Conservation (phyloP, 257 asterid genomes). For the Plantago ovata region DNA sequence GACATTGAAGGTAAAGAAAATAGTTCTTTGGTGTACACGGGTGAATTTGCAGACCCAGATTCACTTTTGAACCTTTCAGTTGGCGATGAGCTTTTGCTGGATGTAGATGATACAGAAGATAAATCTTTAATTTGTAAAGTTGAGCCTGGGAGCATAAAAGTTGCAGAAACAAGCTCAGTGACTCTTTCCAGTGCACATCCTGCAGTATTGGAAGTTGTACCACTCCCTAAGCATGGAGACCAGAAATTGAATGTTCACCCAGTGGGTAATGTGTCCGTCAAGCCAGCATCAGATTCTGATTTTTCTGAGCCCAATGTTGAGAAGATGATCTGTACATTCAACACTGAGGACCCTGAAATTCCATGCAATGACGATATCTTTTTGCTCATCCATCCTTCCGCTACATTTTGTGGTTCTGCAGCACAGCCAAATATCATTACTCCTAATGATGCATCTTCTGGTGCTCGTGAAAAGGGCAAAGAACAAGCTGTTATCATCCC, state of each 20-base stretch:
- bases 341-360: slow-evolving; percentile 88
- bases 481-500: slow-evolving; percentile 36
- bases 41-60: slow-evolving; percentile 73
- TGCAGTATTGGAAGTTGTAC: slow-evolving; percentile 28
- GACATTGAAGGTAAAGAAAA: slow-evolving; percentile 34
- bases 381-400: slow-evolving; percentile 88
- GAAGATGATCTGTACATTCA: slow-evolving; percentile 52
- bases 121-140: slow-evolving; percentile 32
- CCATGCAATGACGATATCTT: slow-evolving; percentile 99
- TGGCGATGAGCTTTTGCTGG: slow-evolving; percentile 62
- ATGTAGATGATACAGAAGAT: slow-evolving; percentile 42
- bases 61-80: slow-evolving; percentile 83
- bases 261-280: slow-evolving; percentile 38
- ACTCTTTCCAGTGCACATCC: slow-evolving; percentile 31
- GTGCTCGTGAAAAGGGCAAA: slow-evolving; percentile 33
- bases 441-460: slow-evolving; percentile 33
- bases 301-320: slow-evolving; percentile 42
- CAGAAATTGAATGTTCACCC: slow-evolving; percentile 31
- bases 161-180: slow-evolving; percentile 29
- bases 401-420: slow-evolving; percentile 53
- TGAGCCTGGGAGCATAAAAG: slow-evolving; percentile 29
- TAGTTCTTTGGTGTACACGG: slow-evolving; percentile 29
- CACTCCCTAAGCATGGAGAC: slow-evolving; percentile 26
- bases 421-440: slow-evolving; percentile 34
- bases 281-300: slow-evolving; percentile 36